Evolutionary conservation across 2,329 filamentous ascomycete species (phyloP).

Genomic region (Ceratocystis albifundus): DNA sequence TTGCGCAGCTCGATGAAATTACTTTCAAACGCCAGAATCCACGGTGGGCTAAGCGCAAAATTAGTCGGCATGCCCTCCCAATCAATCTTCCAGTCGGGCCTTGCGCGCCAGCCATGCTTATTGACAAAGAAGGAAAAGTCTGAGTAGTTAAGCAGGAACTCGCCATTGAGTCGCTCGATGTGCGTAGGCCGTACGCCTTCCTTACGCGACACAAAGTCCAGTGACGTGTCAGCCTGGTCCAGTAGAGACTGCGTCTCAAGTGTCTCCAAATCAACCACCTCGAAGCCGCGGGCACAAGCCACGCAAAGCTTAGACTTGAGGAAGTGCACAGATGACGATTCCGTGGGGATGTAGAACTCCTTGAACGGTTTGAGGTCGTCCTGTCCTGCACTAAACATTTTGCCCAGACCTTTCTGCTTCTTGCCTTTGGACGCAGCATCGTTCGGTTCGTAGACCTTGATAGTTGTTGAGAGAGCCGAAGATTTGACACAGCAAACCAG

Average conservation of each 20-base stretch:
- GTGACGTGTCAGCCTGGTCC: constrained; percentile 92
- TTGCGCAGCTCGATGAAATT: constrained; percentile 96
- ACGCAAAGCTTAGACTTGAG: constrained; percentile 93
- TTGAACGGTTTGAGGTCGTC: constrained; percentile 95
- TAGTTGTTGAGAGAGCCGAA: constrained; percentile 81
- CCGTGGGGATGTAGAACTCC: constrained; percentile 97
- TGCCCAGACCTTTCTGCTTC: constrained; percentile 88
- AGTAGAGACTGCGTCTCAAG: constrained; percentile 96
- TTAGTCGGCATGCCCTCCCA: constrained; percentile 91
- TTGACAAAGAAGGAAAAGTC: constrained; percentile 99
- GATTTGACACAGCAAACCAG: constrained; percentile 95
- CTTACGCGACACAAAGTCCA: constrained; percentile 90
- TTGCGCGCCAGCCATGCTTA: constrained; percentile 90
- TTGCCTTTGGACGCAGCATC: constrained; percentile 87
- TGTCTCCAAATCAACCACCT: constrained; percentile 91
- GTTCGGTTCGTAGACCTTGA: constrained; percentile 98
- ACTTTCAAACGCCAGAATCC: constrained; percentile 92
- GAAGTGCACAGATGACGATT: constrained; percentile 97
- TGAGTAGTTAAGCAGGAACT: constrained; percentile 95
- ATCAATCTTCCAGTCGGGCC: constrained; percentile 92
- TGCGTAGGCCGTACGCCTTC: constrained; percentile 92
- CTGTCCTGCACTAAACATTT: constrained; percentile 87
- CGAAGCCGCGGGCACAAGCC: constrained; percentile 87
- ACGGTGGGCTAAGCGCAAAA: constrained; percentile 91
- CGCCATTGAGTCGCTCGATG: constrained; percentile 91